Evolutionary conservation across 2,329 filamentous ascomycete species (phyloP), one percentile per base, ranked within the genome.

Genomic region (Emericellopsis cladophorae): DNA sequence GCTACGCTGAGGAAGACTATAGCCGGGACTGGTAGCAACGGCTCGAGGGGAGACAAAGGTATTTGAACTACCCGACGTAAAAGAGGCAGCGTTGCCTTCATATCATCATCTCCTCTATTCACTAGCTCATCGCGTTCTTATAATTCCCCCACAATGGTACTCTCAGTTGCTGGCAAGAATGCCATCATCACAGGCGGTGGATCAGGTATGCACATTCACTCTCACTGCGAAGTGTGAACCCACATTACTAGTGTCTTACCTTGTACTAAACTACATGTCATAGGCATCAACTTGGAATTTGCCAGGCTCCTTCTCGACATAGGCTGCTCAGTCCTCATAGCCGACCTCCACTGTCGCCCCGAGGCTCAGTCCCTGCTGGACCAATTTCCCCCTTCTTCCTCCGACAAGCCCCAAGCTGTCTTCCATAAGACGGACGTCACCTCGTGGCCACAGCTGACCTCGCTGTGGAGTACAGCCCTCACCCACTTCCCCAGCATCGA

Each of bases 271-370:
- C 21, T 7, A 14, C 26, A 8, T 9, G 5, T 9, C 4, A 23
- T 36, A 62, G 59, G 61, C 24, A 64, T 65, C 41, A 59, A 55
- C 46, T 54, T 62, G 8, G 54, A 49, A 29, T 60, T 64, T 43
- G 51, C 55, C 36, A 46, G 49, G 16, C 44, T 58, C 4, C 53
- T 65, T 4, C 53, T 64, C 29, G 42, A 44, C 4, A 51, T 53
- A 15, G 58, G 57, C 41, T 63, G 54, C 45, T 62, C 60, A 9
- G 59, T 64, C 34, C 42, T 64, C 21, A 52, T 64, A 31, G 61
- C 51, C 34, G 61, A 65, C 45, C 48, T 63, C 33, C 44, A 46
- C 29, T 53, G 63, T 16, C 53, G 53, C 7, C 51, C 56, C 12
- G 58, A 61, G 42, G 57, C 61, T n/a, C 49, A 56, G 35, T 42